Evolutionary conservation across 2,329 filamentous ascomycete species (phyloP).

Genomic region (Ophiostoma montium): DNA sequence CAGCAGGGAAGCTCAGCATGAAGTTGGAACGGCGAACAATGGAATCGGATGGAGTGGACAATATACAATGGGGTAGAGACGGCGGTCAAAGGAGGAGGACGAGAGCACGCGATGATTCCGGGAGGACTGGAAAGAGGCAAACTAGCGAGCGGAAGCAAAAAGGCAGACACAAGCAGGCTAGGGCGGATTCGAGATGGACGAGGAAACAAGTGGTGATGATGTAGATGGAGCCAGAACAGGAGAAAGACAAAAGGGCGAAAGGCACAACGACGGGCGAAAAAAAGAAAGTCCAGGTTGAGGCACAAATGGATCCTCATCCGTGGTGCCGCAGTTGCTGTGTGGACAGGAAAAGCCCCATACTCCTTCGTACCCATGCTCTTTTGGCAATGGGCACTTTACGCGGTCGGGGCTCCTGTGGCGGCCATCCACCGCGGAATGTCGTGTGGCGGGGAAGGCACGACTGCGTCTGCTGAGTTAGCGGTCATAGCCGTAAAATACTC

Average conservation of each 20-base stretch:
- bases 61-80: not conserved
- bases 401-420: conserved; percentile 1
- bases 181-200: not conserved
- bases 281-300: not conserved
- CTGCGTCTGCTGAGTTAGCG: not conserved
- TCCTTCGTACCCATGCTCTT: not conserved
- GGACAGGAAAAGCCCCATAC: not conserved
- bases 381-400: conserved; percentile 6
- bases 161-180: not conserved
- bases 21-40: not conserved
- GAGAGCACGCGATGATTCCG: not conserved
- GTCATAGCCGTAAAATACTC: no score
- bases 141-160: not conserved
- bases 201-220: not conserved
- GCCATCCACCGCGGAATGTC: conserved; percentile 5
- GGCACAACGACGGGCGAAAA: not conserved
- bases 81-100: not conserved
- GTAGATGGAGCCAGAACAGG: not conserved
- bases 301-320: not conserved
- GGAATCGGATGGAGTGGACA: not conserved
- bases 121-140: not conserved
- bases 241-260: not conserved
- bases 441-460: conserved; percentile 14
- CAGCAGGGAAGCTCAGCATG: not conserved
- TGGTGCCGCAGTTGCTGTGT: conserved; percentile 1